Evolutionary conservation across 805 yeast species (phyloP).

Genomic region (Wickerhamiella shivajii): DNA sequence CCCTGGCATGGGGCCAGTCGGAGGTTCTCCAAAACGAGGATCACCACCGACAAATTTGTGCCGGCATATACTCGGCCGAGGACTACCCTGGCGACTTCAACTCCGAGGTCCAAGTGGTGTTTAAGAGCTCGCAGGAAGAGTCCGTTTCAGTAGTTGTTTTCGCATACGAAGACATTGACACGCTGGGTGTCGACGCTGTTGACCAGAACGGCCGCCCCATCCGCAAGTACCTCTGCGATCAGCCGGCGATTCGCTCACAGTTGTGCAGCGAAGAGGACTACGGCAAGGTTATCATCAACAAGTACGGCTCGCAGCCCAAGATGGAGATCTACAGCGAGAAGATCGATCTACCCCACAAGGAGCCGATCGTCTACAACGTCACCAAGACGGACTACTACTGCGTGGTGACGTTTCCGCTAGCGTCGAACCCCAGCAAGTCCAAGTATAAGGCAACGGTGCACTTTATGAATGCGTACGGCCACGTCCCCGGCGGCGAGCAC

Average conservation of each 20-base stretch:
- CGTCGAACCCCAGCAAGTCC: constrained; percentile 21
- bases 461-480: constrained; percentile 87
- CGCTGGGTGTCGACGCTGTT: constrained; percentile 41
- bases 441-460: constrained; percentile 54
- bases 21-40: constrained; percentile 28
- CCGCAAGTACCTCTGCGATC: constrained; percentile 60
- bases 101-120: constrained; percentile 12
- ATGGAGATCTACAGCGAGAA: constrained; percentile 44
- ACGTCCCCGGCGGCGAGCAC: constrained; percentile 75
- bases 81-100: constrained; percentile 64
- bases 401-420: constrained; percentile 51
- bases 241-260: constrained; percentile 39
- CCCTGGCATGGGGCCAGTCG: constrained; percentile 15
- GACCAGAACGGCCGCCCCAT: constrained; percentile 26
- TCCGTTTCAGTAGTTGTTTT: constrained; percentile 58
- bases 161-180: constrained; percentile 64
- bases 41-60: constrained; percentile 51
- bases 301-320: constrained; percentile 28
- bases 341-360: constrained; percentile 43
- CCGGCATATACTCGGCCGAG: constrained; percentile 76
- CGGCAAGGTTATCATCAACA: constrained; percentile 48
- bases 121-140: constrained; percentile 9
- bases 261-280: constrained; percentile 41
- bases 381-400: constrained; percentile 82
- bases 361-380: constrained; percentile 48